A percentile compares a stretch with the other conserved stretches of the same genome.
phyloP scores from a whole-genome alignment of 1,139 yeast genomes.

The Sugiyamaella japonica region DNA sequence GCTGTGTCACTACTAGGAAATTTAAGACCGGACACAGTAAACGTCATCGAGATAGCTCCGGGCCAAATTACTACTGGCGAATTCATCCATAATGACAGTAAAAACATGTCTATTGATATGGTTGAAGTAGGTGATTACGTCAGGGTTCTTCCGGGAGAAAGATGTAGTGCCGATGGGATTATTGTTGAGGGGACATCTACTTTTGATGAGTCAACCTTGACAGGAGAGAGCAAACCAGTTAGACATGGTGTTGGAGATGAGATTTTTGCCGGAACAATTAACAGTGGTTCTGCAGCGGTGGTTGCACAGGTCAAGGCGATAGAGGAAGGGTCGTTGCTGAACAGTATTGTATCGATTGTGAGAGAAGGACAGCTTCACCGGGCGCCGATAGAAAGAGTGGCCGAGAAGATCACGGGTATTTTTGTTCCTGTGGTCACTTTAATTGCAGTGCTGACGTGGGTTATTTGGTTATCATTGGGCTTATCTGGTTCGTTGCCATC shows the following conservation, averaged over 20 bases:
- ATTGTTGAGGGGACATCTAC: constrained; percentile 57
- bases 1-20: constrained; percentile 57
- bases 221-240: constrained; percentile 76
- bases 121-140: constrained; percentile 66
- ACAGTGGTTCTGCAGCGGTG: constrained; percentile 56
- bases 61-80: constrained; percentile 19
- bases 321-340: constrained; percentile 66
- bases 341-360: constrained; percentile 68
- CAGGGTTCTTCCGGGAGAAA: constrained; percentile 61
- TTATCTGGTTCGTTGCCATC: constrained; percentile 55
- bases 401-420: constrained; percentile 67
- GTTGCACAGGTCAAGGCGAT: constrained; percentile 59
- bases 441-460: constrained; percentile 63
- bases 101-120: constrained; percentile 49
- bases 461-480: constrained; percentile 65
- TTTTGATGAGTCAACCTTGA: constrained; percentile 75
- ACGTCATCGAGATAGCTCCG: constrained; percentile 46
- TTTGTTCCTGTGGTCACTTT: constrained; percentile 70
- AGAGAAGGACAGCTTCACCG: constrained; percentile 71
- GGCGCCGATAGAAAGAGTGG: constrained; percentile 73
- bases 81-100: constrained; percentile 24
- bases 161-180: constrained; percentile 72
- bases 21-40: constrained; percentile 54
- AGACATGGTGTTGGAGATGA: constrained; percentile 61
- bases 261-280: constrained; percentile 71